These are phyloP conservation scores for Mortierella sp. DNA, from an alignment of 371 early-diverging fungal genomes.

Conservation along the genomic window DNA sequence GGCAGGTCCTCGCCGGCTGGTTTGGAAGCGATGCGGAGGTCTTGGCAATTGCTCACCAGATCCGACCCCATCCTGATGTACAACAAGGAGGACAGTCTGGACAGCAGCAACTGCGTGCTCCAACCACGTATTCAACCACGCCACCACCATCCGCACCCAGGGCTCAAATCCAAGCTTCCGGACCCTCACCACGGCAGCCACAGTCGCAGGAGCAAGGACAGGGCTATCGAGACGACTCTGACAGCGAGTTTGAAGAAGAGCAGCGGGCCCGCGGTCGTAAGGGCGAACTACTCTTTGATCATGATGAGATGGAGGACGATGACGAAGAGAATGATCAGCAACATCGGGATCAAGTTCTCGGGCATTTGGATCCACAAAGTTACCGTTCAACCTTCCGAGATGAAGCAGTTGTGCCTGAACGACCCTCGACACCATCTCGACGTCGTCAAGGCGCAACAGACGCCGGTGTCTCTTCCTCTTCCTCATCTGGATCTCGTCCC, in stretches of 20 bases:
- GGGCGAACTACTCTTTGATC: constrained; percentile 11
- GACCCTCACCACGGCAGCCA: constrained; percentile 37
- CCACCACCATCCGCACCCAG: constrained; percentile 8
- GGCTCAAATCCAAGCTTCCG: constrained; percentile 4
- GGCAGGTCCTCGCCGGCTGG: constrained; percentile 69
- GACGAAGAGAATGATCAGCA: constrained; percentile 23
- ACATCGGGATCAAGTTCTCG: constrained; percentile 10
- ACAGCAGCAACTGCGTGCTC: constrained; percentile 23
- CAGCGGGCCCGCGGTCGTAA: constrained; percentile 10
- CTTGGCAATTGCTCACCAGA: constrained; percentile 35
- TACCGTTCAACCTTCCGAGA: constrained; percentile 9
- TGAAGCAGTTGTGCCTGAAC: constrained; percentile 46
- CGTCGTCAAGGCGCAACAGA: constrained; percentile 3
- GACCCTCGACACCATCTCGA: constrained; percentile 17
- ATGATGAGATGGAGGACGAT: constrained; percentile 36
- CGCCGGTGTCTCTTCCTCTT: not conserved
- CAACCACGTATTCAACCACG: constrained; percentile 7
- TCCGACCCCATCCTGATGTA: constrained; percentile 11
- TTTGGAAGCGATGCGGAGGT: constrained; percentile 44
- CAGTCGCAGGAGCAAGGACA: constrained; percentile 22
- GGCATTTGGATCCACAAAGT: constrained; percentile 9
- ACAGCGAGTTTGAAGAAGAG: constrained; percentile 44
- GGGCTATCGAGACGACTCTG: constrained; percentile 15
- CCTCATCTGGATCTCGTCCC: constrained; percentile 7
- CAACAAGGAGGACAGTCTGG: constrained; percentile 20